Base-by-base conservation (phyloP, 768 basidiomycete species). In the Lentinula detonsa region DNA sequence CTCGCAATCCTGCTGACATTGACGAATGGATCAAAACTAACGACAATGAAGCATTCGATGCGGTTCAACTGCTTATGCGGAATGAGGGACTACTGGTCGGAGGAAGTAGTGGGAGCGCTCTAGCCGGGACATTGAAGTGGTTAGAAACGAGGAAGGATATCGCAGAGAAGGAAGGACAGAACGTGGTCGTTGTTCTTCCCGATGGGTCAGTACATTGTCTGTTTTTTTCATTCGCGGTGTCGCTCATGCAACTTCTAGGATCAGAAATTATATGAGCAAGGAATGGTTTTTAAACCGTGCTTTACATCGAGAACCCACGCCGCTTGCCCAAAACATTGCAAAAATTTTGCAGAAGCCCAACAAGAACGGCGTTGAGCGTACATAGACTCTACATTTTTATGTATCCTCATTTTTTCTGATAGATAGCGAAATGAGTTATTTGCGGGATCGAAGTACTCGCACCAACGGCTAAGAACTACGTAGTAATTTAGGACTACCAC, bases 211-310 rank as follows among this genome's bases (percentile, higher is more conserved):
- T 76, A 1, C 15, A 13, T 39, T 31, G 18, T 37, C 15, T 13
- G 10, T 52, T 18, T 21, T 45, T 6, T 42, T 3, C 1, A 10
- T 6, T 13, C 15, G 28, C 13, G 13, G 9, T 31, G 28, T 11
- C 13, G 35, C 43, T 34, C 23, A 46, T 49, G 16, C 7, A 8
- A 8, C 18, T 5, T 53, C 28, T 64, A 93, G 95, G 1, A 86
- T 97, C 59, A 83, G 94, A 66, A 96, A 96, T 71, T 96, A 96
- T 69, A 95, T 96, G 85, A 90, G 89, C 75, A 95, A 94, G 69
- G 83, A 87, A 10, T 96, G 94, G 94, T 95, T 95, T 75, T 73
- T 93, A 63, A 78, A 86, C 63, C 84, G 88, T 66, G 84, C 86
- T 4, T 72, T 88, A 65, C 72, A 79, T 45, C 72, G 78, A 0